Evolutionary conservation across 257 asterid genomes (phyloP), one percentile per base, ranked within the genome.

Genomic region (Ligustrum vulgare): DNA sequence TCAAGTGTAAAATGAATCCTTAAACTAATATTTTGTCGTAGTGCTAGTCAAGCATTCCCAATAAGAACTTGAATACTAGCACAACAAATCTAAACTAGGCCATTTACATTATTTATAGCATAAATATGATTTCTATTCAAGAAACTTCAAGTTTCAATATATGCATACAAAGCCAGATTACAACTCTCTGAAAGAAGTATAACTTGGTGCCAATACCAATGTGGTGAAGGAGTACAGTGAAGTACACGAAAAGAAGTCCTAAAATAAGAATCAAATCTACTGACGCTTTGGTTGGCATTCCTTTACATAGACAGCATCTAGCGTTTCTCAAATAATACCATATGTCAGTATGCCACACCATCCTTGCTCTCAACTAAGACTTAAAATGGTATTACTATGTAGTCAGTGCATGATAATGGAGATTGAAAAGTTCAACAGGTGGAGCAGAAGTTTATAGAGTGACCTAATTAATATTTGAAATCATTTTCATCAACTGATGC

Each of bases 391-490:
- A 1, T 1, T 23, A 9, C 33, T 58, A 22, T 58, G 33, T 9
- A 58, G 28, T 16, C 7, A 54, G 63, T 54, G 28, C 63, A 2
- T 54, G 63, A 54, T n/a, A 16, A 7, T 54, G 63, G 63, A 67
- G 15, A n/a, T 47, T 12, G 43, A 68, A 36, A 69, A 39, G 43
- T 67, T 69, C 3, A 73, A 12, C 0, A 69, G 47, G 80, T 28
- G 66, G 12, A 54, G 25, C 23, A 54, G 66, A 58, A 58, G 66
- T 20, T 58, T 33, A 9, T 22, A 8, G 33, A 58, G 31, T 22
- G 22, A 33, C 72, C 58, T 63, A 71, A 79, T 47, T 13, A 68
- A 68, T 39, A 51, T n/a, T 62, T 71, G 28, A 43, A 51, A 77
- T 64, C 69, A 70, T 34, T 51, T 22, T 60, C 74, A 12, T 35